phyloP scores from a whole-genome alignment of 2,329 filamentous ascomycete genomes.

The Cladosporium halotolerans region DNA sequence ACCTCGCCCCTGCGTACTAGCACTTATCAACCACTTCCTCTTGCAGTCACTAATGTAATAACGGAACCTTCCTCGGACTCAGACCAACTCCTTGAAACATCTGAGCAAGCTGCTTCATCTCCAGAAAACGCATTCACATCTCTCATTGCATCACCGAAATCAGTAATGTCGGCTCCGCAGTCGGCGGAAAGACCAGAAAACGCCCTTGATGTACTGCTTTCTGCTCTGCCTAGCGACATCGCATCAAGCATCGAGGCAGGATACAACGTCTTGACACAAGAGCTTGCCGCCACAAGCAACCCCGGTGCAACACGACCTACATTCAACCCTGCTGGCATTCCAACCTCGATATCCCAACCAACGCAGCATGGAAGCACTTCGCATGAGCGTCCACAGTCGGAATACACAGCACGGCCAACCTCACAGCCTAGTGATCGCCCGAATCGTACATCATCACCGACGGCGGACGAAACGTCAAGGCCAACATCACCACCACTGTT shows the following conservation, averaged over 20 bases:
- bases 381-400: not conserved
- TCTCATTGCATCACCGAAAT: not conserved
- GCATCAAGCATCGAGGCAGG: conserved; percentile 15
- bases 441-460: not conserved
- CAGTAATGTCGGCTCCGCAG: not conserved
- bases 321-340: not conserved
- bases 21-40: not conserved
- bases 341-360: conserved; percentile 1
- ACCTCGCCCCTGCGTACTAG: not conserved
- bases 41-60: not conserved
- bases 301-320: not conserved
- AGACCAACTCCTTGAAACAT: not conserved
- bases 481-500: not conserved
- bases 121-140: not conserved
- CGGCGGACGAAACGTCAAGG: not conserved
- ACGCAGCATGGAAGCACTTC: not conserved
- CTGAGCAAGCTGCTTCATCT: not conserved
- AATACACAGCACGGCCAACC: not conserved
- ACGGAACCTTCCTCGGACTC: not conserved
- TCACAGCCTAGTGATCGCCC: not conserved
- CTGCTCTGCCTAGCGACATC: conserved; percentile 13
- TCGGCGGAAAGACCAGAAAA: conserved; percentile 4
- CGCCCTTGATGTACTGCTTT: conserved; percentile 14
- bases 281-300: not conserved
- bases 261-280: conserved; percentile 3